Percentiles rank a stretch among this genome's conserved stretches.
phyloP scores from a whole-genome alignment of 192 early-diverging fungal species.

The Coemansia sp. region DNA sequence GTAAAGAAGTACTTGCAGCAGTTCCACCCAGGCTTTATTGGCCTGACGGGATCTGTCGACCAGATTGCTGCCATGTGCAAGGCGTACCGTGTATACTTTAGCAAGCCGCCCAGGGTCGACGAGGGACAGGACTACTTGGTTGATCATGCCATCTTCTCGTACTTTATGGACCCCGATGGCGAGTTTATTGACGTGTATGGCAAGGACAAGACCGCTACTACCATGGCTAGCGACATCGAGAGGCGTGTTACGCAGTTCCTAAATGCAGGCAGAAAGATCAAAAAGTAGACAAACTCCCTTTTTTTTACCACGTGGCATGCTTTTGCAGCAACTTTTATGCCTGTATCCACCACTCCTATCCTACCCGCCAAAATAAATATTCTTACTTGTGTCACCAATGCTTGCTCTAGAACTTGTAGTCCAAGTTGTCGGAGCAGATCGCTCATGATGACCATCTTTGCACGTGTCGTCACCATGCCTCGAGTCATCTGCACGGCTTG shows the following conservation, averaged over 20 bases:
- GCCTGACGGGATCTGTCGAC: slow-evolving; percentile 86
- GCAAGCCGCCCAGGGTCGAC: slow-evolving; percentile 77
- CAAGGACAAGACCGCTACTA: slow-evolving; percentile 61
- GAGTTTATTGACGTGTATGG: slow-evolving; percentile 91
- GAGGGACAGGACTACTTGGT: slow-evolving; percentile 94
- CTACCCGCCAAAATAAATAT: background rate
- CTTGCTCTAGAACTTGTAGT: background rate
- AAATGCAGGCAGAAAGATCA: slow-evolving; percentile 19
- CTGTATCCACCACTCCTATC: background rate
- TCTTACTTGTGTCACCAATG: background rate
- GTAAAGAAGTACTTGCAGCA: slow-evolving; percentile 81
- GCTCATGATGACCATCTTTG: background rate
- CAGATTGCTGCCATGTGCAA: slow-evolving; percentile 85
- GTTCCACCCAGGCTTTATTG: slow-evolving; percentile 93
- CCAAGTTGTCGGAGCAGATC: background rate
- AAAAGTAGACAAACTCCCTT: slow-evolving; percentile 9
- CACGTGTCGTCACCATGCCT: slow-evolving; percentile 7
- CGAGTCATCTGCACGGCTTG: slow-evolving; percentile 11
- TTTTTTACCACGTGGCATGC: background rate
- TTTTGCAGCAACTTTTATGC: background rate
- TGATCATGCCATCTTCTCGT: slow-evolving; percentile 99
- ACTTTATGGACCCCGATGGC: slow-evolving; percentile 91
- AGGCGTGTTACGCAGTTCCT: slow-evolving; percentile 31
- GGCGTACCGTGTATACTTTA: slow-evolving; percentile 94
- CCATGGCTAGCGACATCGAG: slow-evolving; percentile 48